These are phyloP conservation scores for Paecilomyces dactylethromorphus DNA, from an alignment of 2,329 filamentous ascomycete genomes.

Conservation along the genomic window DNA sequence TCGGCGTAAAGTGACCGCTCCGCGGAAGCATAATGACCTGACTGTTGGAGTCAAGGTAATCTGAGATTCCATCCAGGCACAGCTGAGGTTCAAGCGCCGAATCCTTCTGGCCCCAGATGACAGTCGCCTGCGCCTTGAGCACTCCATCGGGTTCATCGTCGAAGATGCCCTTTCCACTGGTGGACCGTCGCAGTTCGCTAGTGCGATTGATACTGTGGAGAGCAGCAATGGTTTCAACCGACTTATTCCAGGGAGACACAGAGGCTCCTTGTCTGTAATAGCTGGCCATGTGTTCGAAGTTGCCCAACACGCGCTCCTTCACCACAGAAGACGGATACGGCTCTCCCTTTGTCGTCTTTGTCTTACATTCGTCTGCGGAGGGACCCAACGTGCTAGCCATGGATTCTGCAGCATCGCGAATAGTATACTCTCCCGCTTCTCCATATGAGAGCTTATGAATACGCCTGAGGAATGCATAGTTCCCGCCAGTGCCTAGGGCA, in stretches of 20 bases:
- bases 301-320: conserved; percentile 32
- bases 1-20: conserved; percentile 49
- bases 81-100: conserved; percentile 44
- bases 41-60: conserved; percentile 45
- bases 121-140: conserved; percentile 46
- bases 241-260: conserved; percentile 44
- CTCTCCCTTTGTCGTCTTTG: conserved; percentile 20
- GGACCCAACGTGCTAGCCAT: conserved; percentile 50
- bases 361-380: conserved; percentile 37
- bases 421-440: conserved; percentile 23
- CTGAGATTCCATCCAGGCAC: conserved; percentile 46
- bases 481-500: conserved; percentile 43
- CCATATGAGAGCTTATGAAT: conserved; percentile 34
- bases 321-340: conserved; percentile 37
- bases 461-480: conserved; percentile 42
- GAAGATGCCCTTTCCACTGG: conserved; percentile 37
- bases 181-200: conserved; percentile 21
- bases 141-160: conserved; percentile 38
- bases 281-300: conserved; percentile 46
- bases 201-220: conserved; percentile 39
- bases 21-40: conserved; percentile 45
- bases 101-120: conserved; percentile 50
- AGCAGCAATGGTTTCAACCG: conserved; percentile 42
- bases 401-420: conserved; percentile 35
- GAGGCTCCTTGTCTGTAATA: conserved; percentile 50